Base-by-base conservation (phyloP, 1,139 yeast species). In the Pichia sp. region DNA sequence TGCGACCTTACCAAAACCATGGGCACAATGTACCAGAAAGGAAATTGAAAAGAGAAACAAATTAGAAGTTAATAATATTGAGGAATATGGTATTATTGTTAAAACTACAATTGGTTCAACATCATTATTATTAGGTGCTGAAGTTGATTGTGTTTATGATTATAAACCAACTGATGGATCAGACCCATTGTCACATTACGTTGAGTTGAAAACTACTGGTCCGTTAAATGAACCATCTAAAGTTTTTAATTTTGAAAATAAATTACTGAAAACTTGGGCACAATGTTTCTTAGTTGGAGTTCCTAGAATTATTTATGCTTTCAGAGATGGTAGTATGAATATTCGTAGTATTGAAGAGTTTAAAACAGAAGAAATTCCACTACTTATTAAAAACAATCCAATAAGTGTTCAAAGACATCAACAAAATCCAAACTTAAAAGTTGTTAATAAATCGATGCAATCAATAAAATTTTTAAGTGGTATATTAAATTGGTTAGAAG, bases 241-340 rank as follows among this genome's bases (percentile, higher is more conserved):
- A 30, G 74, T 78, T 19, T 63, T 65, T 25, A 69, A 64, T 6
- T 88, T 89, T 56, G 96, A 89, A 57, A 74, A 62, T 60, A 88
- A 80, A 59, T 62, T 89, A 33, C 76, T 81, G 59, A 76, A 70
- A 47, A 73, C 93, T 0, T 93, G 99, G 99, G 88, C 95, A 3
- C 97, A 89, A 64, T 81, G 95, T 49, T 93, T 89, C 60, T 65
- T 93, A 31, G 70, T 87, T 40, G 98, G 98, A 4, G 73, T 89
- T 15, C 79, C 82, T 10, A 76, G 75, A 47, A 71, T 91, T 4
- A 74, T 85, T 1, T 85, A 86, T 57, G 99, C 96, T 0, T 91
- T 84, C 62, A 71, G 96, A 49, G 95, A 88, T 57, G 83, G 83
- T 23, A 65, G 74, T 32, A 71, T 84, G 38, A 61, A 72, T 22